Evolutionary conservation across 2,329 filamentous ascomycete species (phyloP).

Genomic region (Elsinoe perseae): DNA sequence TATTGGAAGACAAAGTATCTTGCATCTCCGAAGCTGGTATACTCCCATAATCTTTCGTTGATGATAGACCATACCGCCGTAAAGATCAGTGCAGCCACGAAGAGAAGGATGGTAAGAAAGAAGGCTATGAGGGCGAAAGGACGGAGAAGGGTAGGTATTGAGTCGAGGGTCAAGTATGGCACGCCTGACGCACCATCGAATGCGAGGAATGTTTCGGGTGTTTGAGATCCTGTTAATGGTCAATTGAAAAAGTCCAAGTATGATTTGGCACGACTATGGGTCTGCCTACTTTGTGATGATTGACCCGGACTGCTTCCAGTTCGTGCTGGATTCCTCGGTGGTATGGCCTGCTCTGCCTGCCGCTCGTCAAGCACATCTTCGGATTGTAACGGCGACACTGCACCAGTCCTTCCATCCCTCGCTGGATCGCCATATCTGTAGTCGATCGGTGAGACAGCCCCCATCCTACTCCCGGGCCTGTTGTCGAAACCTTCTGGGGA

Average conservation of each 20-base stretch:
- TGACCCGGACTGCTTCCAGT: neutral
- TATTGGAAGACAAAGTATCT: slow-evolving; percentile 83
- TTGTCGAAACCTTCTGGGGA: slow-evolving; percentile 1
- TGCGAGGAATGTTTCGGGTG: slow-evolving; percentile 28
- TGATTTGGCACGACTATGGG: slow-evolving; percentile 5
- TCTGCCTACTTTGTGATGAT: slow-evolving; percentile 14
- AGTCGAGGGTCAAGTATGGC: slow-evolving; percentile 47
- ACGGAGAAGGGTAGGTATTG: slow-evolving; percentile 64
- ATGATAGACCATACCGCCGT: slow-evolving; percentile 59
- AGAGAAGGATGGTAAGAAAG: slow-evolving; percentile 55
- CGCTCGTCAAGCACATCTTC: neutral
- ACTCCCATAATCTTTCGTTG: slow-evolving; percentile 59
- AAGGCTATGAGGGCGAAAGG: slow-evolving; percentile 55
- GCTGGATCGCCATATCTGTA: neutral
- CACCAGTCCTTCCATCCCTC: neutral
- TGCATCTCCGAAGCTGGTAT: slow-evolving; percentile 59
- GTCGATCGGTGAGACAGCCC: slow-evolving; percentile 8
- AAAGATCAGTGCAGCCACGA: slow-evolving; percentile 65
- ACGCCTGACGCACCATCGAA: slow-evolving; percentile 24
- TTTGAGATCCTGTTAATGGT: slow-evolving; percentile 5
- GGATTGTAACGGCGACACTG: neutral
- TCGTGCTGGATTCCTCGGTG: slow-evolving; percentile 7
- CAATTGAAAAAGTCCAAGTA: slow-evolving; percentile 14
- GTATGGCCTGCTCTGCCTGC: neutral
- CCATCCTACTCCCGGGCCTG: slow-evolving; percentile 7